These are phyloP conservation scores for Globisporangium canariense DNA, from an alignment of 352 stramenopile genomes.

Conservation along the genomic window DNA sequence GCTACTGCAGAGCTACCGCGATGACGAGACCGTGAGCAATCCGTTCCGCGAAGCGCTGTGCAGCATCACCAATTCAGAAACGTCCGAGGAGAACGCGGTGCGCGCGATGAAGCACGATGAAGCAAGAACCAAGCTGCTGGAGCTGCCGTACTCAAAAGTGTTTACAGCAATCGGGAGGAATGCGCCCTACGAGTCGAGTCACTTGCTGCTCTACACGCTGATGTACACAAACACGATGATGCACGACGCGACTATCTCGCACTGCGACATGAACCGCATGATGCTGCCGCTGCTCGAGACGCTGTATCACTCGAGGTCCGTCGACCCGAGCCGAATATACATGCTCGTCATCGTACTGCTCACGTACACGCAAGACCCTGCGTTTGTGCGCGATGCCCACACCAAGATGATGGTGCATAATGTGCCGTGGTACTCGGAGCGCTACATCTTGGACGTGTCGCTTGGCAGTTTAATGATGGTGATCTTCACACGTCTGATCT, in stretches of 20 bases:
- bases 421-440: slow-evolving; percentile 75
- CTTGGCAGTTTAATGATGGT: slow-evolving; percentile 74
- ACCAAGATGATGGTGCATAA: slow-evolving; percentile 52
- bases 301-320: slow-evolving; percentile 59
- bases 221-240: slow-evolving; percentile 65
- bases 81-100: slow-evolving; percentile 13
- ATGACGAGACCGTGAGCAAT: slow-evolving; percentile 45
- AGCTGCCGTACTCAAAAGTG: slow-evolving; percentile 49
- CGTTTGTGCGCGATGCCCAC: slow-evolving; percentile 65
- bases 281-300: slow-evolving; percentile 70
- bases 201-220: slow-evolving; percentile 73
- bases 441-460: slow-evolving; percentile 75
- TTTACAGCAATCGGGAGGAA: slow-evolving; percentile 49
- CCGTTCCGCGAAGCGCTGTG: slow-evolving; percentile 59
- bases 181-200: slow-evolving; percentile 58
- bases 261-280: slow-evolving; percentile 43
- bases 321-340: slow-evolving; percentile 65
- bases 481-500: slow-evolving; percentile 72
- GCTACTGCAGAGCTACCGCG: slow-evolving; percentile 64
- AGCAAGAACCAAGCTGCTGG: slow-evolving; percentile 20
- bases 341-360: slow-evolving; percentile 72
- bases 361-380: slow-evolving; percentile 56
- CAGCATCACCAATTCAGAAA: slow-evolving; percentile 33
- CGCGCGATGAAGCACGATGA: slow-evolving; percentile 27
- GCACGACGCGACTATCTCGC: slow-evolving; percentile 37